A percentile compares a stretch with the other conserved stretches of the same genome.
phyloP scores from a whole-genome alignment of 306 rosid species.

The Medicago arabica region DNA sequence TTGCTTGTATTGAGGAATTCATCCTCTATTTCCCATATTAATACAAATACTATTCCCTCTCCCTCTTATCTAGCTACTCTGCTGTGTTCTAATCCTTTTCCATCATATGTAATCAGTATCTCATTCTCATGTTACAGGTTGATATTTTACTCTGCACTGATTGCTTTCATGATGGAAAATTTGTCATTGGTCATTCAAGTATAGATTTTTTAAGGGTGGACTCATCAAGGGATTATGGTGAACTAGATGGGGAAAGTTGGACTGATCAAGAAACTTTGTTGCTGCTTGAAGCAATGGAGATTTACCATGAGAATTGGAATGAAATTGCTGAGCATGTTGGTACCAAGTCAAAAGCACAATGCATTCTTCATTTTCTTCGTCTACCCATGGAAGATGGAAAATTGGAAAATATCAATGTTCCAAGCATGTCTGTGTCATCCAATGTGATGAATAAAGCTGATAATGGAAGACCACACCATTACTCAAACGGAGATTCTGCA shows the following conservation, averaged over 20 bases:
- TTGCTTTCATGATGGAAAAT: constrained; percentile 94
- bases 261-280: constrained; percentile 93
- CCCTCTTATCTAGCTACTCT: background rate
- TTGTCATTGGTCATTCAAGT: constrained; percentile 87
- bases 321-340: constrained; percentile 94
- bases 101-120: constrained; percentile 41
- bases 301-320: constrained; percentile 91
- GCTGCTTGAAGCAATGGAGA: constrained; percentile 94
- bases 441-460: constrained; percentile 56
- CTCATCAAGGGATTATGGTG: constrained; percentile 74
- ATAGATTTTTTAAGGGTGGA: constrained; percentile 75
- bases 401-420: constrained; percentile 88
- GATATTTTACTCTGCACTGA: constrained; percentile 79
- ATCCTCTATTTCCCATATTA: background rate
- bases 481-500: constrained; percentile 73
- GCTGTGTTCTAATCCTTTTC: background rate
- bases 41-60: background rate
- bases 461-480: constrained; percentile 52
- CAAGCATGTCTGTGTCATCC: constrained; percentile 59
- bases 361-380: constrained; percentile 97
- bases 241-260: constrained; percentile 90
- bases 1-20: background rate
- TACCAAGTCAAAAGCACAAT: constrained; percentile 97
- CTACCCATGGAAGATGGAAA: constrained; percentile 92
- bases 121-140: constrained; percentile 63